A percentile compares a stretch with the other conserved stretches of the same genome.
Conservation (phyloP, 371 early-diverging fungal genomes). For the Funneliformis caledonium region DNA sequence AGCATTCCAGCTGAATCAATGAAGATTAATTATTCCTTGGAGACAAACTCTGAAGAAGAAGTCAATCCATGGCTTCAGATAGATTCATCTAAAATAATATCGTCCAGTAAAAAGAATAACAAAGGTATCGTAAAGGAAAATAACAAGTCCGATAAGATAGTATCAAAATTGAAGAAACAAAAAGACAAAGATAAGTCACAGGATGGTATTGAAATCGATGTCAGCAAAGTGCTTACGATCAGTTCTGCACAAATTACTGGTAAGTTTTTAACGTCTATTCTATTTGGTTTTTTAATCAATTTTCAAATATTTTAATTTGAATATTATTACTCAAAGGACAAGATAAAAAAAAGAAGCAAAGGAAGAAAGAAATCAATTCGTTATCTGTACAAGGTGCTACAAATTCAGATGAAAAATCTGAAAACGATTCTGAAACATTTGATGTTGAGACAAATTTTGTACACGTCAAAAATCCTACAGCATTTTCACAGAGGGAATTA, state of each 20-base stretch:
- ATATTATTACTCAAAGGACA: not conserved
- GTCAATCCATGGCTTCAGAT: conserved; percentile 71
- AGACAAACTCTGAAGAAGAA: conserved; percentile 43
- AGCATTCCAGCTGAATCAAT: conserved; percentile 25
- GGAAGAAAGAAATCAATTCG: conserved; percentile 8
- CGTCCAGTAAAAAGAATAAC: conserved; percentile 61
- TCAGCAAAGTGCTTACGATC: conserved; percentile 55
- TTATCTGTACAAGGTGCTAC: conserved; percentile 40
- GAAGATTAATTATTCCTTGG: not conserved
- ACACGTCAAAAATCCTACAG: conserved; percentile 55
- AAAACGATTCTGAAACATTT: conserved; percentile 40
- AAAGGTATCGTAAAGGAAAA: conserved; percentile 55
- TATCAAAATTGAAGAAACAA: conserved; percentile 59
- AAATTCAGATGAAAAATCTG: conserved; percentile 40
- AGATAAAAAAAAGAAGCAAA: conserved; percentile 28
- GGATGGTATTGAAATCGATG: conserved; percentile 65
- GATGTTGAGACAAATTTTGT: conserved; percentile 41
- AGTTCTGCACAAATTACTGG: conserved; percentile 45
- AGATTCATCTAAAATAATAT: conserved; percentile 48
- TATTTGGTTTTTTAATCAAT: not conserved
- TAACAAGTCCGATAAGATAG: conserved; percentile 58
- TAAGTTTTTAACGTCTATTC: conserved; percentile 41
- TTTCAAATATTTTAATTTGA: not conserved
- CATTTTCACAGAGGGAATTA: conserved; percentile 82
- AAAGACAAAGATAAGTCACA: conserved; percentile 53